Percentiles rank a stretch among this genome's conserved stretches.
Conservation (phyloP, 139 green algal species). For the Edaphochlamys debaryana region DNA sequence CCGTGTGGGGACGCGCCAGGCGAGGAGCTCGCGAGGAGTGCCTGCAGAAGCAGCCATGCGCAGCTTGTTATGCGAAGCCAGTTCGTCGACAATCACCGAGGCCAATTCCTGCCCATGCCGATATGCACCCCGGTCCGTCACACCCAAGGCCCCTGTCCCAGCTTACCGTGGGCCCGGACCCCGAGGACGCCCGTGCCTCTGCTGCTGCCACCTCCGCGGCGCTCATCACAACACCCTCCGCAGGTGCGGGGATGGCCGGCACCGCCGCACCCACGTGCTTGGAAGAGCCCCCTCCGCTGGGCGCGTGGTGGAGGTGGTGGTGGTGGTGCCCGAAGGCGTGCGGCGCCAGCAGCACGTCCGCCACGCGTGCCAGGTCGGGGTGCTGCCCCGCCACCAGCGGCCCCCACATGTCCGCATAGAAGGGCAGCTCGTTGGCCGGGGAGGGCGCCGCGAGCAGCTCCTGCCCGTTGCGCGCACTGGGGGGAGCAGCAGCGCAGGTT, state of each 20-base stretch:
- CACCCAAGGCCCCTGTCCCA: too few relatives aligned
- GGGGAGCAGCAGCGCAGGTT: too few relatives aligned
- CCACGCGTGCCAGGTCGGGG: constrained; percentile 43
- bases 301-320: not conserved
- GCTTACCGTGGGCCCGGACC: too few relatives aligned
- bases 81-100: too few relatives aligned
- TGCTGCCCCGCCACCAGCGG: constrained; percentile 47
- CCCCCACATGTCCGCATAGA: constrained; percentile 56
- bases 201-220: constrained; percentile 16
- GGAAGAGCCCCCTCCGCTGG: too few relatives aligned
- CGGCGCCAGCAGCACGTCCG: constrained; percentile 37
- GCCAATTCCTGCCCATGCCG: too few relatives aligned
- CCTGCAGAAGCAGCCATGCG: too few relatives aligned
- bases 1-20: not conserved
- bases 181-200: not conserved
- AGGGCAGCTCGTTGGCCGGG: constrained; percentile 54
- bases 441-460: constrained; percentile 38
- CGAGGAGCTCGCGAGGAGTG: too few relatives aligned
- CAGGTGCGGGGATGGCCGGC: too few relatives aligned
- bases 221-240: constrained; percentile 14
- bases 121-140: too few relatives aligned
- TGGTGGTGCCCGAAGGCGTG: constrained; percentile 11
- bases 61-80: too few relatives aligned
- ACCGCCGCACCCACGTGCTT: too few relatives aligned
- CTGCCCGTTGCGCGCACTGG: constrained; percentile 24